These are phyloP conservation scores for Pulveroboletus frians DNA, from an alignment of 768 basidiomycete species.

Conservation along the genomic window DNA sequence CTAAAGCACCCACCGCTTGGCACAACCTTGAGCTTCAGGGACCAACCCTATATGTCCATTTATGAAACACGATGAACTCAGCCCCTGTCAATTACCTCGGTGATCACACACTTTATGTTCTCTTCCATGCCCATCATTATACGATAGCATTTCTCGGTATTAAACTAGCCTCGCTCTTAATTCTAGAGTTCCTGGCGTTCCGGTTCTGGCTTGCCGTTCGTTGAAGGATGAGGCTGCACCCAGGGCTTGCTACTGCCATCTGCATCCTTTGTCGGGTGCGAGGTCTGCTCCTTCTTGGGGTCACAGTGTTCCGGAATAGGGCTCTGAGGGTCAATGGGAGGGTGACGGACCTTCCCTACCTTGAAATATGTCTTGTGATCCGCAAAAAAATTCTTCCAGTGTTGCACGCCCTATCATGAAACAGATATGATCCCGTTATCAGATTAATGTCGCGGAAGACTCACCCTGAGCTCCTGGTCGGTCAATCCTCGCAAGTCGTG, in stretches of 20 bases:
- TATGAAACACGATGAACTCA: constrained; percentile 21
- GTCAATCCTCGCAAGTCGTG: constrained; percentile 84
- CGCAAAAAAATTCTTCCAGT: constrained; percentile 89
- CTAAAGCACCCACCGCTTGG: neutral
- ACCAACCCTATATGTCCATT: constrained; percentile 22
- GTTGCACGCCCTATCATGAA: constrained; percentile 54
- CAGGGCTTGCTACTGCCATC: constrained; percentile 28
- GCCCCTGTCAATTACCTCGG: neutral
- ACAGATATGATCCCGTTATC: neutral
- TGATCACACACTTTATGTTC: constrained; percentile 21
- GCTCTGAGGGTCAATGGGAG: constrained; percentile 68
- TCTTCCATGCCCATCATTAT: constrained; percentile 20
- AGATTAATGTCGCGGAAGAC: constrained; percentile 20
- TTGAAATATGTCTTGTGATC: constrained; percentile 76
- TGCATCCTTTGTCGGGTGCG: constrained; percentile 26
- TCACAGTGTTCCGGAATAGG: constrained; percentile 75
- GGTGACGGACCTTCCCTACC: constrained; percentile 72
- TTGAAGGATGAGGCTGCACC: constrained; percentile 14
- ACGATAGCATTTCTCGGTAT: constrained; percentile 12
- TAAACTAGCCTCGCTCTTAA: constrained; percentile 15
- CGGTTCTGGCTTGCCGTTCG: constrained; percentile 6
- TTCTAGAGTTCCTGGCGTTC: constrained; percentile 29
- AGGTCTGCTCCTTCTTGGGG: constrained; percentile 45
- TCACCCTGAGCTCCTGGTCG: constrained; percentile 64
- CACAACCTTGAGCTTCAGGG: constrained; percentile 13